A percentile compares a stretch with the other conserved stretches of the same genome.
Conservation (phyloP, 306 rosid species). For the Vigna angularis region DNA sequence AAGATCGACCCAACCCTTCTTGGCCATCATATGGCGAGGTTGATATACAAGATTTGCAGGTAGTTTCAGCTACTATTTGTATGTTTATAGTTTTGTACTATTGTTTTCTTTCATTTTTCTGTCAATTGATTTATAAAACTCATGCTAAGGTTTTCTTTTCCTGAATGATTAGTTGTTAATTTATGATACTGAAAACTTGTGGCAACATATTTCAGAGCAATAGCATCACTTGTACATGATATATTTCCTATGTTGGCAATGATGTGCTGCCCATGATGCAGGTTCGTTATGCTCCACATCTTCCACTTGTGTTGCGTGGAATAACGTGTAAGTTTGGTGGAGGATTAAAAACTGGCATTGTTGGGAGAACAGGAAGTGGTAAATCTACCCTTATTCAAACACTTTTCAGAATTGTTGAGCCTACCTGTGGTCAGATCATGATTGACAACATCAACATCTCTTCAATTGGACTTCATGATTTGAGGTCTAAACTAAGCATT, state of each 20-base stretch:
- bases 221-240: constrained; percentile 2
- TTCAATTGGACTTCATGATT: constrained; percentile 78
- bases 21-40: constrained; percentile 86
- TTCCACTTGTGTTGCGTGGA: constrained; percentile 86
- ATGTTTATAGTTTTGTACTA: not conserved
- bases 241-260: constrained; percentile 12
- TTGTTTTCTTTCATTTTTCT: not conserved
- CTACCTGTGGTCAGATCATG: constrained; percentile 60
- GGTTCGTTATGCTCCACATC: constrained; percentile 92
- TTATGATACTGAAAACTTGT: not conserved
- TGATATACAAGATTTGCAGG: constrained; percentile 77
- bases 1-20: constrained; percentile 58
- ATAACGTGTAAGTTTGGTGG: constrained; percentile 74
- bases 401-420: constrained; percentile 76
- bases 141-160: constrained; percentile 7
- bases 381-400: constrained; percentile 83
- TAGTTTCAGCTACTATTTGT: constrained; percentile 27
- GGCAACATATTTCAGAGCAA: not conserved
- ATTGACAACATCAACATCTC: constrained; percentile 71
- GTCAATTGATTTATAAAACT: not conserved
- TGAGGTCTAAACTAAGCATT: constrained; percentile 79
- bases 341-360: constrained; percentile 85
- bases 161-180: constrained; percentile 7
- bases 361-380: constrained; percentile 93
- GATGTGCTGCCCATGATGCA: constrained; percentile 37